Percentiles rank a stretch among this genome's conserved stretches.
Conservation (phyloP, 148 eudicot genomes). For the Nepenthes mirabilis region DNA sequence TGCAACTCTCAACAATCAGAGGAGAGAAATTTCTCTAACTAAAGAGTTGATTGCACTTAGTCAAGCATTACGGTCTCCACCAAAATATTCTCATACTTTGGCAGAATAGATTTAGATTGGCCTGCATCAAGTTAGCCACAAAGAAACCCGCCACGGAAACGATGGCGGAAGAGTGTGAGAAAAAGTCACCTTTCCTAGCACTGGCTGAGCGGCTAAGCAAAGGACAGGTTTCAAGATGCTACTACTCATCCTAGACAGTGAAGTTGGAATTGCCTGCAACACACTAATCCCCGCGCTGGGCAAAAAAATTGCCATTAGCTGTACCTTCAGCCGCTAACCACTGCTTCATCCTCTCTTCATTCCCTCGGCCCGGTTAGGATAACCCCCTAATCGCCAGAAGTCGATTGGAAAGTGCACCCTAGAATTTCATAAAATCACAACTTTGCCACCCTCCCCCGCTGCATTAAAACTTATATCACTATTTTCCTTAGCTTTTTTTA, state of each 20-base stretch:
- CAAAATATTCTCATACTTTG: no score
- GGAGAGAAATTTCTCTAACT: no score
- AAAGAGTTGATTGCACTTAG: no score
- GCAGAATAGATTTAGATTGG: neutral
- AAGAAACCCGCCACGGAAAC: neutral
- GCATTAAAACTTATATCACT: no score
- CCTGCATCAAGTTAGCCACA: neutral
- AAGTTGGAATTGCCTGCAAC: conserved; percentile 7
- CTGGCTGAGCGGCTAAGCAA: conserved; percentile 29
- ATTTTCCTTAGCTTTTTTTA: neutral
- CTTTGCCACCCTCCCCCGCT: conserved; percentile 8
- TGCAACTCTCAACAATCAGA: no score
- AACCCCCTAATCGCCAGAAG: neutral
- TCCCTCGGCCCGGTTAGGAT: neutral
- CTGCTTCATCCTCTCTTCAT: neutral
- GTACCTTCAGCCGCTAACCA: neutral
- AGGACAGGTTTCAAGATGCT: conserved; percentile 16
- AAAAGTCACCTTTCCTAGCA: conserved; percentile 14
- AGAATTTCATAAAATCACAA: conserved; percentile 7
- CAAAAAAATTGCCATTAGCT: conserved; percentile 24
- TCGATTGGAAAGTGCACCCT: conserved; percentile 1
- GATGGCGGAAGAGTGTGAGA: neutral
- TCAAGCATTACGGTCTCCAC: no score
- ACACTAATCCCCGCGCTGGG: conserved; percentile 21
- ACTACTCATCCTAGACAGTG: conserved; percentile 9